Evolutionary conservation across 495 filamentous ascomycete genomes (phyloP), one percentile per base, ranked within the genome.

Genomic region (Delitschia confertaspora): DNA sequence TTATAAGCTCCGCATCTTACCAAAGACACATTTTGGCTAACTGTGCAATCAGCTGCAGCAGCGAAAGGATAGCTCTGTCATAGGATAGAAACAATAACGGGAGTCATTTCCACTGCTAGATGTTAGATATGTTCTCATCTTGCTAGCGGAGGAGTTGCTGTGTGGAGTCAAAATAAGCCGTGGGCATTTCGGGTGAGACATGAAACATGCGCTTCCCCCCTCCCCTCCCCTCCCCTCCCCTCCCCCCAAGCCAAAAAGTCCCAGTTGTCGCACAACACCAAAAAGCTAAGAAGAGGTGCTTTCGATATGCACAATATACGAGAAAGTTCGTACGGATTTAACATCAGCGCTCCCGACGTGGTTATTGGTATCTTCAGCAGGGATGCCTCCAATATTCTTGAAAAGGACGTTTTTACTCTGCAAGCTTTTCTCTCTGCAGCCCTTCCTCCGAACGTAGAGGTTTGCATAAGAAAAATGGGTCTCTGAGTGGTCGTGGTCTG

Each of bases 381-480:
- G 17, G 17, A 6, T 6, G 19, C 4, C 19, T n/a, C n/a, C n/a
- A n/a, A 21, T 33, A 19, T 11, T 3, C 10, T 36, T 9, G 10
- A 19, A 10, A 3, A 5, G n/a, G 31, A 33, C 11, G 13, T 11
- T 9, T 3, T 3, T 36, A 14, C 4, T 14, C 3, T 4, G 13
- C 5, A 10, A 13, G 30, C 30, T 36, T 36, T 14, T 36, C 22
- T 36, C 16, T 36, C 22, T 36, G 22, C 33, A 19, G 17, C 30
- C 17, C 17, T 32, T 32, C n/a, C n/a, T 4, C 30, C 10, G 10
- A 20, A 36, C 6, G 3, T 13, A 14, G 29, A 16, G 40, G 20
- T 10, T 11, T 33, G 40, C 40, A 43, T 43, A 18, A 14, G 27
- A 33, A 22, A 22, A 21, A 16, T 21, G 40, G 27, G 40, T 43